These are phyloP conservation scores for Cystobasidiopsis lactophilus DNA, from an alignment of 768 basidiomycete species.

Conservation along the genomic window DNA sequence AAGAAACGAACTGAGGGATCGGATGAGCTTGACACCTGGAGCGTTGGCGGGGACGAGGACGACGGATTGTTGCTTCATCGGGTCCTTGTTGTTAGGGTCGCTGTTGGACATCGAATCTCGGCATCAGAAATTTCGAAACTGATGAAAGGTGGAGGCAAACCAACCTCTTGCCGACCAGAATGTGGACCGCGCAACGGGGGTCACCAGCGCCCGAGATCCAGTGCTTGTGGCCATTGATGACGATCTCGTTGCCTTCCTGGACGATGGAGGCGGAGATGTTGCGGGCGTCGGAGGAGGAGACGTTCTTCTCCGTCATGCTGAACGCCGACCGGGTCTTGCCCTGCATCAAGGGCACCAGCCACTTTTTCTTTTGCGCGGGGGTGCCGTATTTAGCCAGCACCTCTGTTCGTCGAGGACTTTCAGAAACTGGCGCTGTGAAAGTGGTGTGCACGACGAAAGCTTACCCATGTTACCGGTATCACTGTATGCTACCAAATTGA, in stretches of 20 bases:
- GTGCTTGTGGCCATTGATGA: conserved; percentile 96
- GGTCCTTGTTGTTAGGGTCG: conserved; percentile 54
- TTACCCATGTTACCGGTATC: conserved; percentile 96
- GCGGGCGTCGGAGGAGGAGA: conserved; percentile 35
- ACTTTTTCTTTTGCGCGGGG: conserved; percentile 69
- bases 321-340: conserved; percentile 89
- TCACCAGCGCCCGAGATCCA: conserved; percentile 97
- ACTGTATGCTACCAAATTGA: not conserved
- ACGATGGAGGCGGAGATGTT: conserved; percentile 77
- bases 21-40: conserved; percentile 65
- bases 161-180: conserved; percentile 59
- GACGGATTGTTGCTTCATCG: conserved; percentile 71
- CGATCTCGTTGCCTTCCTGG: conserved; percentile 60
- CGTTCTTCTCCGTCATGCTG: conserved; percentile 86
- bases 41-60: conserved; percentile 78
- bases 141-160: too few relatives aligned
- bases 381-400: conserved; percentile 78
- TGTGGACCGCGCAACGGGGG: conserved; percentile 65
- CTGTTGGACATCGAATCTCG: too few relatives aligned
- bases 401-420: too few relatives aligned
- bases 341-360: conserved; percentile 65
- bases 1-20: conserved; percentile 70
- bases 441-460: conserved; percentile 17
- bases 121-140: too few relatives aligned
- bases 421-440: not conserved